Percentiles rank a stretch among this genome's conserved stretches.
Evolutionary conservation across 768 basidiomycete genomes (phyloP).

Genomic region (Coprinopsis cinerea): DNA sequence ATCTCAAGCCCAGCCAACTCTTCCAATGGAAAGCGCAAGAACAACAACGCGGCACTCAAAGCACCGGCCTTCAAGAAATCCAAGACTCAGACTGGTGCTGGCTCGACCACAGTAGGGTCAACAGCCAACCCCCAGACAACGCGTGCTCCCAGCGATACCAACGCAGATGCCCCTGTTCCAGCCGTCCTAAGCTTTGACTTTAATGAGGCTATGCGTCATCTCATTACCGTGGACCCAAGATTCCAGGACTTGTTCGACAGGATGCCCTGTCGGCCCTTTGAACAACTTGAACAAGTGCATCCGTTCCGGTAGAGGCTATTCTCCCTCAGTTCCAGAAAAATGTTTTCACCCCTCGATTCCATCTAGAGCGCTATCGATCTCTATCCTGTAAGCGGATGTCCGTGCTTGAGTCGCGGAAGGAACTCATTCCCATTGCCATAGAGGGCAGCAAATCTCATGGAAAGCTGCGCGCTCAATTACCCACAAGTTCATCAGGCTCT

Average conservation of each 20-base stretch:
- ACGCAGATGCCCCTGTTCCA: constrained; percentile 45
- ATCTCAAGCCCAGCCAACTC: background rate
- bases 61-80: constrained; percentile 14
- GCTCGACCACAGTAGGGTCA: constrained; percentile 9
- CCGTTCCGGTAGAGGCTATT: constrained; percentile 58
- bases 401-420: background rate
- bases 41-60: constrained; percentile 11
- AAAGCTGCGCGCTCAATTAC: constrained; percentile 78
- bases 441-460: constrained; percentile 83
- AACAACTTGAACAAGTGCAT: constrained; percentile 68
- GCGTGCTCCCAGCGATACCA: constrained; percentile 3
- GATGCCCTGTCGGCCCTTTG: constrained; percentile 71
- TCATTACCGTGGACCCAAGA: constrained; percentile 59
- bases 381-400: constrained; percentile 53
- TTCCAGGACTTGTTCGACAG: constrained; percentile 64
- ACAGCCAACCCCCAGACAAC: no score
- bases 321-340: background rate
- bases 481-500: constrained; percentile 74
- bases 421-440: constrained; percentile 17
- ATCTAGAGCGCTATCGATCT: constrained; percentile 58
- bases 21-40: constrained; percentile 15
- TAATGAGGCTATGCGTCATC: constrained; percentile 66
- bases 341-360: background rate
- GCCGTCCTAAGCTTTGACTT: constrained; percentile 73
- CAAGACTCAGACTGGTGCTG: constrained; percentile 11